Evolutionary conservation across 78 protist species (phyloP).

Genomic region (Andalucia godoyi): DNA sequence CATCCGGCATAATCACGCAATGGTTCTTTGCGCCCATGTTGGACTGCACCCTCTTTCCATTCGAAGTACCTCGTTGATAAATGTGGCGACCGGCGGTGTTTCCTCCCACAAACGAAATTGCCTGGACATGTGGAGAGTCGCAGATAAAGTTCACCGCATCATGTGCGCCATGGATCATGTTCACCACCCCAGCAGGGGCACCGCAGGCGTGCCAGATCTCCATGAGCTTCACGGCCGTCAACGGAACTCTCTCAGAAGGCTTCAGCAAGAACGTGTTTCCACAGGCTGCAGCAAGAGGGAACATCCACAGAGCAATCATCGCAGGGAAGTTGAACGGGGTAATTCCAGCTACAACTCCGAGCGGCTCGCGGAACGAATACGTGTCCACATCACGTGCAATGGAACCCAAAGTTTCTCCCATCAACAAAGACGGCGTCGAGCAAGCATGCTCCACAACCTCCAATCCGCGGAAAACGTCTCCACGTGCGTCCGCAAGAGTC

Average conservation of each 20-base stretch:
- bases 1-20: conserved; percentile 87
- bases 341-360: conserved; percentile 94
- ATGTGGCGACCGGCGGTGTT: conserved; percentile 60
- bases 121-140: conserved; percentile 70
- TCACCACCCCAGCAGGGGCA: conserved; percentile 70
- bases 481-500: conserved; percentile 83
- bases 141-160: conserved; percentile 87
- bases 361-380: conserved; percentile 77
- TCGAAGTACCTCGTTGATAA: conserved; percentile 65
- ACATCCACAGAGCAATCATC: conserved; percentile 88
- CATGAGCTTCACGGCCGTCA: conserved; percentile 57
- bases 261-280: conserved; percentile 92
- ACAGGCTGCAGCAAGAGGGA: conserved; percentile 82
- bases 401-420: conserved; percentile 82
- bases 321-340: conserved; percentile 67
- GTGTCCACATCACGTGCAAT: conserved; percentile 80
- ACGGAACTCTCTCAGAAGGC: conserved; percentile 90
- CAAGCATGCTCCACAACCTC: conserved; percentile 90
- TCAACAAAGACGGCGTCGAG: conserved; percentile 44
- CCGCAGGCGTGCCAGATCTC: conserved; percentile 84
- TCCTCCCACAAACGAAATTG: conserved; percentile 94
- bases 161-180: conserved; percentile 50
- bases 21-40: conserved; percentile 97
- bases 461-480: conserved; percentile 16
- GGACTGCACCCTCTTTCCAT: conserved; percentile 87